These are phyloP conservation scores for Arabis alpina DNA, from an alignment of 345 rosid genomes.

Conservation along the genomic window DNA sequence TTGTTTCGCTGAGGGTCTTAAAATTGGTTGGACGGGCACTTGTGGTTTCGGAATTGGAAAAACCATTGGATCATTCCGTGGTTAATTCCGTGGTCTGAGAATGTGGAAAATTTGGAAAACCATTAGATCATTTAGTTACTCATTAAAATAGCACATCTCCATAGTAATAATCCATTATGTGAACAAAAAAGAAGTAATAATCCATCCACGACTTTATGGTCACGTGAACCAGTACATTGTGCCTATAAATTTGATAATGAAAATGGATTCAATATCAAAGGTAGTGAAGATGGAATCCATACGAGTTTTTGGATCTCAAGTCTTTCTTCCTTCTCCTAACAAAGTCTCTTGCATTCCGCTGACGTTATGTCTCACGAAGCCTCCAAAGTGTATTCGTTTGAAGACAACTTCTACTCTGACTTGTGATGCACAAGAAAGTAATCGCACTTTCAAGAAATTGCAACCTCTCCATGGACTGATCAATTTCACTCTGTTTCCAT, in stretches of 20 bases:
- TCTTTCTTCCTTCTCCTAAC: neutral
- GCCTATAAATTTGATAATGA: neutral
- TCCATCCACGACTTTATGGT: too few relatives aligned
- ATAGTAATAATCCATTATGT: too few relatives aligned
- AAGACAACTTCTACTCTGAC: constrained; percentile 2
- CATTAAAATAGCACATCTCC: too few relatives aligned
- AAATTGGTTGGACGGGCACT: too few relatives aligned
- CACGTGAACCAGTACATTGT: too few relatives aligned
- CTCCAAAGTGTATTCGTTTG: neutral
- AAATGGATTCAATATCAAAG: neutral
- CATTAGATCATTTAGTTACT: too few relatives aligned
- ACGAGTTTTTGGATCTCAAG: neutral
- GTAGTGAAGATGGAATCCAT: constrained; percentile 10
- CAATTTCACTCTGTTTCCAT: neutral
- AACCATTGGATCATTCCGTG: too few relatives aligned
- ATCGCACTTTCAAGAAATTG: neutral
- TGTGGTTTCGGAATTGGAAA: too few relatives aligned
- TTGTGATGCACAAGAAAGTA: neutral
- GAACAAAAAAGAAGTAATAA: too few relatives aligned
- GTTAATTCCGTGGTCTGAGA: too few relatives aligned
- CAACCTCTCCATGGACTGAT: constrained; percentile 10
- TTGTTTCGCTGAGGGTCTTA: too few relatives aligned
- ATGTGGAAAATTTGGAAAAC: too few relatives aligned
- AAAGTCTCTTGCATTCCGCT: neutral
- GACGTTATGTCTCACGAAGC: neutral